Percentiles rank a stretch among this genome's conserved stretches.
Evolutionary conservation across 495 filamentous ascomycete species (phyloP).

Genomic region (Terfezia boudieri): DNA sequence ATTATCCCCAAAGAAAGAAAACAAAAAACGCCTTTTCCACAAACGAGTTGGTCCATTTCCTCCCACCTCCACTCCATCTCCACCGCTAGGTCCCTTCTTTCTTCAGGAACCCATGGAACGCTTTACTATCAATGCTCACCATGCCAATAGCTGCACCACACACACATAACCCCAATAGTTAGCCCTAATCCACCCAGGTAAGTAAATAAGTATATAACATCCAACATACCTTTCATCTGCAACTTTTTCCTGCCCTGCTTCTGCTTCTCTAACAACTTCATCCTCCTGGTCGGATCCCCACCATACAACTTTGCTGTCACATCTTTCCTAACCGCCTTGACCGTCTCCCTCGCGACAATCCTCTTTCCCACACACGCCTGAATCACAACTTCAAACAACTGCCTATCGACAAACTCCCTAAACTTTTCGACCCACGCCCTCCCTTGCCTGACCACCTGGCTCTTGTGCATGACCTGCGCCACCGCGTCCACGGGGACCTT

Average conservation of each 20-base stretch:
- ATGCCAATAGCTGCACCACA: slow-evolving; percentile 24
- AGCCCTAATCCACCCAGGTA: background rate
- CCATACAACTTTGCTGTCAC: slow-evolving; percentile 85
- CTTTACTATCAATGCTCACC: slow-evolving; percentile 78
- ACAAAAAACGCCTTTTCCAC: too few relatives aligned
- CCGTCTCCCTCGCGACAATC: slow-evolving; percentile 76
- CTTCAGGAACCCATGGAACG: slow-evolving; percentile 70
- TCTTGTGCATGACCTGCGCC: slow-evolving; percentile 63
- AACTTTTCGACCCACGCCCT: slow-evolving; percentile 85
- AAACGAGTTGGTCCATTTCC: too few relatives aligned
- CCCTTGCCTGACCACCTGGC: slow-evolving; percentile 54
- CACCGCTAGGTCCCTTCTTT: slow-evolving; percentile 3
- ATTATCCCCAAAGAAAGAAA: too few relatives aligned
- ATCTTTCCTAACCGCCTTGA: slow-evolving; percentile 94
- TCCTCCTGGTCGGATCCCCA: slow-evolving; percentile 55
- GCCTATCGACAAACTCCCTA: slow-evolving; percentile 84
- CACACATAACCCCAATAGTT: slow-evolving; percentile 24
- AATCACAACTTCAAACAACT: slow-evolving; percentile 92
- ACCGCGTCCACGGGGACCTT: slow-evolving; percentile 84
- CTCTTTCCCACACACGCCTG: slow-evolving; percentile 69
- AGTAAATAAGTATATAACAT: background rate
- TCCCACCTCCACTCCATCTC: too few relatives aligned
- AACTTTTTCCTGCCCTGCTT: slow-evolving; percentile 88
- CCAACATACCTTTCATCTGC: slow-evolving; percentile 32
- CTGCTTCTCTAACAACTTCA: slow-evolving; percentile 86